These are phyloP conservation scores for Suillus fuscotomentosus DNA, from an alignment of 768 basidiomycete genomes.

Conservation along the genomic window DNA sequence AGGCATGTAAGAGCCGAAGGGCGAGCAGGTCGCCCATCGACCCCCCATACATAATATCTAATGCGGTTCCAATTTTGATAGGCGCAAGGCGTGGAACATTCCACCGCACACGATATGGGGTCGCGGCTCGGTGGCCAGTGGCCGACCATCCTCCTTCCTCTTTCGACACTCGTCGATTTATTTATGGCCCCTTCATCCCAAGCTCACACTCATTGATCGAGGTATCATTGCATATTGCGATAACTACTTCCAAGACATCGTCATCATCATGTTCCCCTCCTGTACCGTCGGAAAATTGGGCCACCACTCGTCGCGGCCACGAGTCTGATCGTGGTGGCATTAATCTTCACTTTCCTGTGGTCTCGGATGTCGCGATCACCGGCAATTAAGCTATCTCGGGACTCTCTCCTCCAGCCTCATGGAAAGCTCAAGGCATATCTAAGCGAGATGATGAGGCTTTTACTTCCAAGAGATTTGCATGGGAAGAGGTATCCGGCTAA, in stretches of 20 bases:
- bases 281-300: neutral
- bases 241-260: neutral
- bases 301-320: neutral
- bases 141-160: conserved; percentile 3
- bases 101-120: conserved; percentile 19
- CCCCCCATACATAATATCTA: neutral
- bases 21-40: neutral
- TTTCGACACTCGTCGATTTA: neutral
- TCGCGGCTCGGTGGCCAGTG: neutral
- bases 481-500: conserved; percentile 4
- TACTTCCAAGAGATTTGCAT: conserved; percentile 9
- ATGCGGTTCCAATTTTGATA: conserved; percentile 2
- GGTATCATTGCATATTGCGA: neutral
- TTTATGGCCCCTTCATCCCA: neutral
- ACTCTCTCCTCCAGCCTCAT: conserved; percentile 20
- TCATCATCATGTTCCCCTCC: neutral
- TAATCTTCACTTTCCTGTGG: conserved; percentile 11
- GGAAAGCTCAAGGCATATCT: conserved; percentile 31
- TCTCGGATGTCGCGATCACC: conserved; percentile 8
- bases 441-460: conserved; percentile 19
- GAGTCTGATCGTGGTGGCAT: conserved; percentile 17
- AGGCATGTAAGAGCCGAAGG: conserved; percentile 13
- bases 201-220: neutral
- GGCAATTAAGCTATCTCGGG: conserved; percentile 25
- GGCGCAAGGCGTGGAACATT: conserved; percentile 21